A percentile compares a stretch with the other conserved stretches of the same genome.
These are phyloP conservation scores for Penicillium crustosum DNA, from an alignment of 2,329 filamentous ascomycete genomes.

Conservation along the genomic window DNA sequence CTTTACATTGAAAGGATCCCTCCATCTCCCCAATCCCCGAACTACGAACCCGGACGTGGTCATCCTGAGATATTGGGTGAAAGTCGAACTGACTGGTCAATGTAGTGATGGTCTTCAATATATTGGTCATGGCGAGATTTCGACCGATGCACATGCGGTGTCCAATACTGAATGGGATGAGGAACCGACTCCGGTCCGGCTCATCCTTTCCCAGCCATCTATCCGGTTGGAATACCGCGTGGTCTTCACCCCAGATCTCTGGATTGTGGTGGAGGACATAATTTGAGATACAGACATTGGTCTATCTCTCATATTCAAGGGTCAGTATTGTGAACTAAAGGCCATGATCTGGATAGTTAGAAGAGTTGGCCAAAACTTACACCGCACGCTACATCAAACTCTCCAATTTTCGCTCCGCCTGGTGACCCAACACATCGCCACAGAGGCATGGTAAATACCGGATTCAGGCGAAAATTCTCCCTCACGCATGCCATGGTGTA, in stretches of 20 bases:
- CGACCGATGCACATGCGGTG: conserved; percentile 15
- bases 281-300: background rate
- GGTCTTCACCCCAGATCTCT: conserved; percentile 3
- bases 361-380: background rate
- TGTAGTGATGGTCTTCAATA: conserved; percentile 13
- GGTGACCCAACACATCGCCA: conserved; percentile 9
- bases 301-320: background rate
- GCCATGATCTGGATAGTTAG: background rate
- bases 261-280: conserved; percentile 9
- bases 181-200: background rate
- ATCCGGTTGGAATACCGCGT: background rate
- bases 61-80: background rate
- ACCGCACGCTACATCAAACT: background rate
- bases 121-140: conserved; percentile 17
- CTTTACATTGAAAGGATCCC: background rate
- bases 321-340: background rate
- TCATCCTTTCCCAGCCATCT: conserved; percentile 2
- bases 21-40: conserved; percentile 12
- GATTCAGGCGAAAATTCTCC: conserved; percentile 15
- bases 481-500: conserved; percentile 15
- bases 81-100: conserved; percentile 8
- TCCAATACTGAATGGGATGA: conserved; percentile 16
- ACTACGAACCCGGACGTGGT: conserved; percentile 1
- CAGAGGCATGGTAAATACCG: conserved; percentile 13
- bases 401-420: conserved; percentile 9